Base-by-base conservation (phyloP, 169 alveolate genomes). In the Plasmodium chabaudi region DNA sequence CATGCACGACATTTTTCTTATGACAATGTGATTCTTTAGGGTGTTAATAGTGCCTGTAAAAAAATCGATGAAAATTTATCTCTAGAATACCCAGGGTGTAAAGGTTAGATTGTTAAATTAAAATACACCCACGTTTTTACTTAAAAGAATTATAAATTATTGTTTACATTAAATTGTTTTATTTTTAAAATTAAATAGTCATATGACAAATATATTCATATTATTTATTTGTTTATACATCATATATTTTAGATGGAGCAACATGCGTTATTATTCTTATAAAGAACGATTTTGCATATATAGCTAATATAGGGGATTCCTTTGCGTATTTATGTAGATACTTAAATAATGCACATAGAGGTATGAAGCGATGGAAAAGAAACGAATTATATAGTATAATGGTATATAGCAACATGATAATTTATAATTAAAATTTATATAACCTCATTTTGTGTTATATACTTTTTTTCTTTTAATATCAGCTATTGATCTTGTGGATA, bases 401-500 rank as follows among this genome's bases (percentile, higher is more conserved):
- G 42, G 4, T 34, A 34, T 34, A 34, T 34, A 34, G 4, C 42
- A 34, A 34, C 4, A 34, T 34, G 42, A 34, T 2, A 27, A 27
- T 2, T 27, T 27, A 27, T 27, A 5, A 27, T 27, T 27, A 27
- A 34, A 34, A 34, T 3, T 3, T 34, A 3, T 5, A 34, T 34
- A 34, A 34, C 42, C 5, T 15, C 59, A 51, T 51, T 51, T 51
- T 51, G 59, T 15, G 21, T 15, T 13, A 51, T 15, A 51, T 15
- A 12, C 59, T 9, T 9, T 51, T 12, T 12, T 51, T 1, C 59
- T 13, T 15, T 15, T 51, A 9, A 53, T 39, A 39, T 27, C 73
- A 72, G 98, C 98, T n/a, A 93, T 97, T 17, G 98, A 97, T 7
- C 89, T 98, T 89, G 96, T 98, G 42, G 97, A 96, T 64, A 99